These are phyloP conservation scores for Mrakia hoshinonis DNA, from an alignment of 768 basidiomycete genomes.

Conservation along the genomic window DNA sequence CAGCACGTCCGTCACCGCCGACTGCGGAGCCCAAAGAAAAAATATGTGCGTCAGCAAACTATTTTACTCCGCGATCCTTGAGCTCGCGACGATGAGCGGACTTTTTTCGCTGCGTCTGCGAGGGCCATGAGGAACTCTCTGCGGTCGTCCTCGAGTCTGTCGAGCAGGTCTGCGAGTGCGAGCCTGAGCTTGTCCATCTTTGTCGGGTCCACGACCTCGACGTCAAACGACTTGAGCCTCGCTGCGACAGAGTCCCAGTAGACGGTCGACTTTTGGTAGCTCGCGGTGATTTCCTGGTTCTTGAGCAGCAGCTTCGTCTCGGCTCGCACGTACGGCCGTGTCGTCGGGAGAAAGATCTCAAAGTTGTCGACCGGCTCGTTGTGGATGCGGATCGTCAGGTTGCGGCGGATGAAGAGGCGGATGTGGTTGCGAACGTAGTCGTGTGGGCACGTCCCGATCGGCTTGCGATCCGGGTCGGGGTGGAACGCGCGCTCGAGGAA, in stretches of 20 bases:
- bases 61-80: too few relatives aligned
- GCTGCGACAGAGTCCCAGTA: conserved; percentile 45
- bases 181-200: conserved; percentile 35
- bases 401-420: conserved; percentile 71
- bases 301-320: conserved; percentile 82
- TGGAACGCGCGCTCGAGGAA: conserved; percentile 95
- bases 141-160: conserved; percentile 57
- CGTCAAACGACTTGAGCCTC: conserved; percentile 40
- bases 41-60: too few relatives aligned
- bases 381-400: conserved; percentile 57
- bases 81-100: neutral
- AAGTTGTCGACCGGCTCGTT: conserved; percentile 71
- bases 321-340: conserved; percentile 72
- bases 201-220: conserved; percentile 37
- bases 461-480: conserved; percentile 71
- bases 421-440: conserved; percentile 89
- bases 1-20: conserved; percentile 71
- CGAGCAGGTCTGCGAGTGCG: conserved; percentile 48
- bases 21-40: conserved; percentile 41
- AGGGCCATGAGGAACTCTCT: conserved; percentile 57
- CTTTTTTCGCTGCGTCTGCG: conserved; percentile 70
- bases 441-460: conserved; percentile 84
- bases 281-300: conserved; percentile 75
- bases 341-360: conserved; percentile 82
- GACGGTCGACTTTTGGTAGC: conserved; percentile 58